Base-by-base conservation (phyloP, 2,329 filamentous ascomycete species). In the Hypoxylon sp. region DNA sequence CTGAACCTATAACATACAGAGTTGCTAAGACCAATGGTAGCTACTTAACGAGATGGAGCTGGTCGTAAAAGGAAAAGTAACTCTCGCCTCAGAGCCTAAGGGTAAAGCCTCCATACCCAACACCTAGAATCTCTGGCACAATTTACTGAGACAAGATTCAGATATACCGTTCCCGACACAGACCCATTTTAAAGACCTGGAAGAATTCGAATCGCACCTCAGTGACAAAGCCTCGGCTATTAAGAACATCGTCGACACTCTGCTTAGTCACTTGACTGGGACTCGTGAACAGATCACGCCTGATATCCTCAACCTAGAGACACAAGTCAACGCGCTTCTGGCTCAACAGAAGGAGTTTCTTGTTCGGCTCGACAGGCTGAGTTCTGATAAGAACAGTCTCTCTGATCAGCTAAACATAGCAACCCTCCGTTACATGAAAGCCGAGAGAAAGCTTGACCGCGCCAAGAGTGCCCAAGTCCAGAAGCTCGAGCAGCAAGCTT, bases 361-460 rank as follows among this genome's bases (percentile, higher is more conserved):
- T 7, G 79, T 88, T 26, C 89, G 92, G 67, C 73, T 95, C 40
- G 90, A 95, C 60, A 83, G 87, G 44, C 75, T 92, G 8, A 80
- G 84, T 37, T 78, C 82, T 5, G 91, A 97, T 64, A 95, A 94
- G 64, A 88, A 95, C 44, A 86, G 90, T 62, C 78, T 96, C 3
- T 90, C 90, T 35, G 89, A 94, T 65, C 88, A 93, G 56, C 78
- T 97, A 13, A 93, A 97, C 67, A 87, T 84, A 23, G 94, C 93
- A 11, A 96, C 91, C 4, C 78, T 96, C 51, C 84, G 94, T 59
- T 97, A 96, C 67, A 90, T 97, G 76, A 90, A 95, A 62, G 94
- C 94, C 0, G 94, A 99, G 70, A 95, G 96, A 76, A 94, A 91
- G 69, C 78, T 97, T 42, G 94, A 99, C 69, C 85, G 94, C 31